These are phyloP conservation scores for Solanum hybrid DNA, from an alignment of 305 asterid species.

Conservation along the genomic window DNA sequence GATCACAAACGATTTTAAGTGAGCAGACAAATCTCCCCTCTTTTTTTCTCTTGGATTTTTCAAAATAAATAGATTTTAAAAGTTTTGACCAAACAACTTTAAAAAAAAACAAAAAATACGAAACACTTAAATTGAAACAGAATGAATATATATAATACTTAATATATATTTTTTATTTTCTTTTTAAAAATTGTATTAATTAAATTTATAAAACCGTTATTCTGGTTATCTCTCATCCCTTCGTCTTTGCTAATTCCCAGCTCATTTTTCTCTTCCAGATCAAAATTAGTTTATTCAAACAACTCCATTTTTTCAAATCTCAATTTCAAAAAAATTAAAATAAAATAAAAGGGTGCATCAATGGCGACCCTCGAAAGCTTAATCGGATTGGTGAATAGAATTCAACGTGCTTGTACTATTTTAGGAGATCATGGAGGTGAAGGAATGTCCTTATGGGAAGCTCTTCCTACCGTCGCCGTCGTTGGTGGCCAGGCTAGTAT, in stretches of 20 bases:
- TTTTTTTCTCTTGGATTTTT: background rate
- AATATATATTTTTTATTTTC: background rate
- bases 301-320: background rate
- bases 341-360: background rate
- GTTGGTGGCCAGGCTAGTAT: conserved; percentile 88
- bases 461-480: conserved; percentile 97
- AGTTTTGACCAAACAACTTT: background rate
- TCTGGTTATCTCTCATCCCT: background rate
- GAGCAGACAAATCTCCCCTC: background rate
- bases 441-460: conserved; percentile 97
- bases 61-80: background rate
- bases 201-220: background rate
- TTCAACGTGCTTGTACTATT: conserved; percentile 90
- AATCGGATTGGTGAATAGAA: conserved; percentile 85
- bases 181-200: background rate
- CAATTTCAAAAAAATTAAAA: background rate
- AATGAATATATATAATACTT: background rate
- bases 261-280: background rate
- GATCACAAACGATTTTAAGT: background rate
- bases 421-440: conserved; percentile 99
- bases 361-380: conserved; percentile 96
- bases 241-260: background rate
- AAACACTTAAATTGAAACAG: background rate
- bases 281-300: background rate
- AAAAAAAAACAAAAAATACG: background rate